These are phyloP conservation scores for Cystoderma amianthinum DNA, from an alignment of 768 basidiomycete genomes.

Conservation along the genomic window DNA sequence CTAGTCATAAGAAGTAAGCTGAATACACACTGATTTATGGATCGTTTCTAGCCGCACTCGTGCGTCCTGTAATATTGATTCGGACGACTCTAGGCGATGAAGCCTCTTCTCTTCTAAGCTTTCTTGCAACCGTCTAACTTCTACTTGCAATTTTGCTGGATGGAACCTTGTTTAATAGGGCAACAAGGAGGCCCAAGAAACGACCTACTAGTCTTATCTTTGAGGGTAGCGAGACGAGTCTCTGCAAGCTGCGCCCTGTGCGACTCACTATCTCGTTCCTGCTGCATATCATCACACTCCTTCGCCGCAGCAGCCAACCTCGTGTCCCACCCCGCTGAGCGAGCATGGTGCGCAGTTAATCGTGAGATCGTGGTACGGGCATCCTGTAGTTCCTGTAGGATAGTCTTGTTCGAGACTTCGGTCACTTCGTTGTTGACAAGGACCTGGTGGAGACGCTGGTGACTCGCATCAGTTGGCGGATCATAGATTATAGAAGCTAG, in stretches of 20 bases:
- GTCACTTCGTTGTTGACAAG: conserved; percentile 76
- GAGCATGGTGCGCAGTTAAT: conserved; percentile 61
- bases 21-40: conserved; percentile 43
- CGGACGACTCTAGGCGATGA: conserved; percentile 58
- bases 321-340: conserved; percentile 65
- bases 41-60: conserved; percentile 55
- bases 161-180: too few relatives aligned
- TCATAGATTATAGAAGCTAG: not conserved
- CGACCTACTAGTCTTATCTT: conserved; percentile 57
- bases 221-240: conserved; percentile 51
- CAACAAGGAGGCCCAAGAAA: too few relatives aligned
- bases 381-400: conserved; percentile 70
- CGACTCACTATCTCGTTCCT: conserved; percentile 70
- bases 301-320: conserved; percentile 57
- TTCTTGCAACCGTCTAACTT: conserved; percentile 59
- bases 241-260: conserved; percentile 67
- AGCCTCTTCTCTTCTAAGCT: conserved; percentile 54
- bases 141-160: conserved; percentile 62
- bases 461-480: conserved; percentile 3
- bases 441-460: conserved; percentile 70
- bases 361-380: conserved; percentile 60
- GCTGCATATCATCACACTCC: conserved; percentile 78
- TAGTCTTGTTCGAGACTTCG: conserved; percentile 70
- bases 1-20: not conserved
- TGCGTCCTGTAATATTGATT: conserved; percentile 61